Evolutionary conservation across 345 rosid genomes (phyloP).

Genomic region (Combretum micranthum): DNA sequence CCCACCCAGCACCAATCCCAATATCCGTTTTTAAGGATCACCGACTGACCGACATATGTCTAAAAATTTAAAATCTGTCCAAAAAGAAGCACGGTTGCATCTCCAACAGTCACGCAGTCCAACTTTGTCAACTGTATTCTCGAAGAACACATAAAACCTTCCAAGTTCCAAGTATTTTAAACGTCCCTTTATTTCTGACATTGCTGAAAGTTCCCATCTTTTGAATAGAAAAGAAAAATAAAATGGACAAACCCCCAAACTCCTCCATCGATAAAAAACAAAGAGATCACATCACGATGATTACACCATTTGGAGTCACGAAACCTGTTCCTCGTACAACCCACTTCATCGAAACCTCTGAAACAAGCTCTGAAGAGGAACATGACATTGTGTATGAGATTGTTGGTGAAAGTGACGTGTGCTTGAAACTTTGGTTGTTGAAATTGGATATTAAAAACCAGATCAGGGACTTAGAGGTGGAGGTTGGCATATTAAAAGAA

Average conservation of each 20-base stretch:
- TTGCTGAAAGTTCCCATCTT: too few species aligned
- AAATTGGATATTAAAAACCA: conserved; percentile 10
- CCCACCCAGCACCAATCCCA: too few species aligned
- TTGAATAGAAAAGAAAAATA: too few species aligned
- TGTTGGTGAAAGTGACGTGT: conserved; percentile 4
- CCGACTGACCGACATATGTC: too few species aligned
- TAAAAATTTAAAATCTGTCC: too few species aligned
- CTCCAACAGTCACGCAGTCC: too few species aligned
- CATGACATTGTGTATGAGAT: background rate
- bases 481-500: conserved; percentile 8
- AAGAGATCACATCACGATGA: conserved; percentile 26
- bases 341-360: conserved; percentile 24
- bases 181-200: too few species aligned
- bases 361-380: background rate
- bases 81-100: too few species aligned
- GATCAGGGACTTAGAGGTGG: conserved; percentile 16
- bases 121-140: too few species aligned
- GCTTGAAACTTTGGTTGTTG: background rate
- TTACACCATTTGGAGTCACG: conserved; percentile 12
- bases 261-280: conserved; percentile 21
- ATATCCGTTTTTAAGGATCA: too few species aligned
- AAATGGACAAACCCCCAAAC: background rate
- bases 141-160: too few species aligned
- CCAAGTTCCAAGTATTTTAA: too few species aligned
- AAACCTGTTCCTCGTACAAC: conserved; percentile 15